Evolutionary conservation across 352 stramenopile species (phyloP), one percentile per base, ranked within the genome.

Genomic region (Pythium myriotylum): DNA sequence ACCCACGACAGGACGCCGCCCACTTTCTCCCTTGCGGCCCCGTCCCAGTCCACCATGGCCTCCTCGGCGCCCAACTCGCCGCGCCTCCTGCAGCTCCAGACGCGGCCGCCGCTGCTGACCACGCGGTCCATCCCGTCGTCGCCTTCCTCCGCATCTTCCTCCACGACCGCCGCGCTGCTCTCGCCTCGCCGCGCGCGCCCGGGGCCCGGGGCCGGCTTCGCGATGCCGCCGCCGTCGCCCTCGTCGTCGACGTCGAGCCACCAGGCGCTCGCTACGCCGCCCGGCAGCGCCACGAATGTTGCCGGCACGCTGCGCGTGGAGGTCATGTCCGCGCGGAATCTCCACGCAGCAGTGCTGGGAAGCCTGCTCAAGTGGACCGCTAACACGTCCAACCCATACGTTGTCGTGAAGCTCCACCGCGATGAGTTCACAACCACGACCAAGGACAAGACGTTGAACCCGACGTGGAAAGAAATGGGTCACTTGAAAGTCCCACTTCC

Each of bases 341-440:
- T 91, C 23, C 68, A 70, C 27, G 74, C 79, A 1, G 81, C 81
- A n/a, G 75, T 91, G 43, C 50, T 88, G 2, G 81, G 81, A 23
- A 87, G 74, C 50, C 39, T 91, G 46, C 65, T 91, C 59, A 87
- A 84, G 27, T 91, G 81, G 81, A 86, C 79, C 9, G 67, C 81
- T 2, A 88, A 71, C 50, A 88, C 83, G 63, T 79, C 81, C 16
- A 91, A 88, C 49, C 76, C 81, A 48, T 91, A 83, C 56, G 74
- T 81, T 1, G 79, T 84, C 26, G 55, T 87, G n/a, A 80, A 70
- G 23, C 68, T 91, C 26, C 68, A 75, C 42, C 75, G 61, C 48
- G 76, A 86, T 46, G 68, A 72, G 37, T 91, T 86, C 57, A 67
- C 76, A 37, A 86, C 78, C 3, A 85, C 59, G 24, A 61, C 76